Conservation (phyloP, 257 asterid species). For the Solanum piurae region DNA sequence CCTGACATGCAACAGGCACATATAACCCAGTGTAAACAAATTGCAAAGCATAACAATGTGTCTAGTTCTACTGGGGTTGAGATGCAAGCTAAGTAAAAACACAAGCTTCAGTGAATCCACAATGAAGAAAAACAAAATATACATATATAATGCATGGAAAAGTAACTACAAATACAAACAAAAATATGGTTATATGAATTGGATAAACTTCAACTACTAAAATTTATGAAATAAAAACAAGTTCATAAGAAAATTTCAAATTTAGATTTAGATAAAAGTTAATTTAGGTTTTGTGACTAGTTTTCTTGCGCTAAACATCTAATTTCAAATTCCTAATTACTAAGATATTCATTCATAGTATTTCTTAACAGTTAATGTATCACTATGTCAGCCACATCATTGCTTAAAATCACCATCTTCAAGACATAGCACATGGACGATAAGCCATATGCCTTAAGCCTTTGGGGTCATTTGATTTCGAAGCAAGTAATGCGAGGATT, state of each 20-base stretch:
- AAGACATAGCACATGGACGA: neutral
- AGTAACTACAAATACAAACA: neutral
- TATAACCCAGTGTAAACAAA: neutral
- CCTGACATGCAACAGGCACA: conserved; percentile 36
- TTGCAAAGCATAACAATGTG: neutral
- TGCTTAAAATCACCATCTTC: neutral
- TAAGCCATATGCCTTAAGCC: neutral
- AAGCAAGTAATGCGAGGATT: neutral
- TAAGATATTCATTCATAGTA: neutral
- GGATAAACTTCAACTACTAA: neutral
- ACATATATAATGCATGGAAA: neutral
- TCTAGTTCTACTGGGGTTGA: neutral
- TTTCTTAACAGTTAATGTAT: neutral
- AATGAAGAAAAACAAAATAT: neutral
- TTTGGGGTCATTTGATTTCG: neutral
- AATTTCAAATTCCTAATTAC: neutral
- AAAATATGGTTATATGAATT: neutral
- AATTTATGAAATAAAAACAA: neutral
- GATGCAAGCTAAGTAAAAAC: neutral
- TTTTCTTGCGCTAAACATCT: neutral
- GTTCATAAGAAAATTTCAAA: neutral
- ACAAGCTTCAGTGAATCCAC: neutral
- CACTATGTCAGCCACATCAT: neutral
- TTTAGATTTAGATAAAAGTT: neutral
- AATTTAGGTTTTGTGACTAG: neutral